Conservation (phyloP, 2,329 filamentous ascomycete species). For the Ascochyta viciae-villosae region DNA sequence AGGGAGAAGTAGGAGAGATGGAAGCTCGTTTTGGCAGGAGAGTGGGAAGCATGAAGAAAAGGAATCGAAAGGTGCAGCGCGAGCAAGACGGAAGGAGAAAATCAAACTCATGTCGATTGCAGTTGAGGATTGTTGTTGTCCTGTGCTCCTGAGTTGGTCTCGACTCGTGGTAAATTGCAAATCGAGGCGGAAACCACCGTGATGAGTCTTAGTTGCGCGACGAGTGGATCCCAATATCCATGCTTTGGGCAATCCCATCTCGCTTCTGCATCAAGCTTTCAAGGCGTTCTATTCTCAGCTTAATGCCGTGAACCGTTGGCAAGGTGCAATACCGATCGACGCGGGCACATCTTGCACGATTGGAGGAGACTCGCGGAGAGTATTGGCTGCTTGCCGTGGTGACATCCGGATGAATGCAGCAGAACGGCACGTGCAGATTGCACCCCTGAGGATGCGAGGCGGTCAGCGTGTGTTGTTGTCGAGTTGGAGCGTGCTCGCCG, state of each 20-base stretch:
- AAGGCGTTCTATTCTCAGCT: slow-evolving; percentile 23
- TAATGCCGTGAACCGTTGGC: slow-evolving; percentile 22
- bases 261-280: slow-evolving; percentile 23
- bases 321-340: slow-evolving; percentile 18
- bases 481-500: slow-evolving; percentile 8
- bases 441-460: slow-evolving; percentile 5
- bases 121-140: slow-evolving; percentile 4
- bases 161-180: slow-evolving; percentile 12
- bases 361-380: slow-evolving; percentile 11
- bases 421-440: slow-evolving; percentile 6
- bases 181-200: slow-evolving; percentile 7
- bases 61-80: no score
- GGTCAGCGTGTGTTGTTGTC: slow-evolving; percentile 10
- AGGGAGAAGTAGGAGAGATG: no score
- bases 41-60: no score
- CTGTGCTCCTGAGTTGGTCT: slow-evolving; percentile 7
- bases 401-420: slow-evolving; percentile 13
- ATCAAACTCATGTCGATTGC: neutral
- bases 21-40: no score
- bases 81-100: no score
- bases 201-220: slow-evolving; percentile 15
- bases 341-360: slow-evolving; percentile 9
- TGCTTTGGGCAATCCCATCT: slow-evolving; percentile 22
- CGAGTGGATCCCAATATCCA: slow-evolving; percentile 20
- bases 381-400: slow-evolving; percentile 6